Percentiles rank a stretch among this genome's conserved stretches.
Evolutionary conservation across 2,329 filamentous ascomycete species (phyloP).

Genomic region (Fusarium redolens): DNA sequence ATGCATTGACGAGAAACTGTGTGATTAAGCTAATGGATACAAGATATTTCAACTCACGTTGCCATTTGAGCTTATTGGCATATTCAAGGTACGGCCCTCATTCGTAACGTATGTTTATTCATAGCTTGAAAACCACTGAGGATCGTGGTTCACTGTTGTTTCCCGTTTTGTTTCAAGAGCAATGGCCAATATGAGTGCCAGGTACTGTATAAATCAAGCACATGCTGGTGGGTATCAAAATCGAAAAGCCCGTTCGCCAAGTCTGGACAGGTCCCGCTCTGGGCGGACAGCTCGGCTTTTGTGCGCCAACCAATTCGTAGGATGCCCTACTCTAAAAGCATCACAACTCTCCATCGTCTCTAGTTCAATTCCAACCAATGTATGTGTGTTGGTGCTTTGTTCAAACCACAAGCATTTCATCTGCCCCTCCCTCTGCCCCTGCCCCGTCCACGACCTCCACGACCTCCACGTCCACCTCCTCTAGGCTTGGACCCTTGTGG

Average conservation of each 20-base stretch:
- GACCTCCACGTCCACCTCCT: conserved; percentile 40
- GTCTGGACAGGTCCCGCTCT: conserved; percentile 27
- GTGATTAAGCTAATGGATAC: not conserved
- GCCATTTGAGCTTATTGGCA: not conserved
- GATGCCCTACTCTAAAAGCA: conserved; percentile 17
- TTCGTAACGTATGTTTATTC: not conserved
- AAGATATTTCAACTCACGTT: not conserved
- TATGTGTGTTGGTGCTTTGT: not conserved
- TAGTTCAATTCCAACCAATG: conserved; percentile 15
- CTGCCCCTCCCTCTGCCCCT: conserved; percentile 47
- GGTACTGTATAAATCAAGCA: conserved; percentile 11
- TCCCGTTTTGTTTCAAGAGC: conserved; percentile 28
- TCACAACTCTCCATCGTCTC: conserved; percentile 23
- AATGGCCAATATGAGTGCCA: conserved; percentile 5
- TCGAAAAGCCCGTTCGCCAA: conserved; percentile 30
- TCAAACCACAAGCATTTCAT: conserved; percentile 22
- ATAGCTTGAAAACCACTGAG: not conserved
- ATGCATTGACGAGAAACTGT: not conserved
- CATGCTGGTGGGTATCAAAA: conserved; percentile 38
- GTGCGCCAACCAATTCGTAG: conserved; percentile 37
- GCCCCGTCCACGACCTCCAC: conserved; percentile 45
- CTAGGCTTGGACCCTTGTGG: conserved; percentile 35
- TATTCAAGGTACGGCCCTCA: not conserved
- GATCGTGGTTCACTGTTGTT: not conserved
- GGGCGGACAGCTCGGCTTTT: conserved; percentile 19